Evolutionary conservation across 192 early-diverging fungal genomes (phyloP).

Genomic region (Geranomyces michiganensis): DNA sequence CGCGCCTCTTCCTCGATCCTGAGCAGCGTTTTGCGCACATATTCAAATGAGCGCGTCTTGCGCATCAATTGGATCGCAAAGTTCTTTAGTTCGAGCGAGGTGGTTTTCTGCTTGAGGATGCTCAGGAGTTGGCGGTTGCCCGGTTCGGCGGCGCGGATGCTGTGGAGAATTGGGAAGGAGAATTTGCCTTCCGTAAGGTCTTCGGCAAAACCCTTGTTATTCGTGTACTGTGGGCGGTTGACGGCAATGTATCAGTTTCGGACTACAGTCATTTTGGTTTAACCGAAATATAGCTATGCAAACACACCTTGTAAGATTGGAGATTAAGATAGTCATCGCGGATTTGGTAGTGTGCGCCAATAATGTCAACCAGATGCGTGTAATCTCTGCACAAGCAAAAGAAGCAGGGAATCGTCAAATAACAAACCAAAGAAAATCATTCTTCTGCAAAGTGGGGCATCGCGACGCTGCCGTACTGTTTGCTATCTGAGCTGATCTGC

Average conservation of each 20-base stretch:
- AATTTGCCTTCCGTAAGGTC: conserved; percentile 99
- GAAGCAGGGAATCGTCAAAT: too few relatives aligned
- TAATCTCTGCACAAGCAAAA: conserved; percentile 64
- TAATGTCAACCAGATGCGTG: conserved; percentile 75
- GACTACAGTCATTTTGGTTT: too few relatives aligned
- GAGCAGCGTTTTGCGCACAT: conserved; percentile 67
- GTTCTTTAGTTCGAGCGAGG: conserved; percentile 78
- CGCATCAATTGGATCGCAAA: conserved; percentile 85
- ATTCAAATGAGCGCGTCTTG: conserved; percentile 77
- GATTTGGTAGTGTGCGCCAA: conserved; percentile 96
- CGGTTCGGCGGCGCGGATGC: conserved; percentile 63
- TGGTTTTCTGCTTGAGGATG: conserved; percentile 88
- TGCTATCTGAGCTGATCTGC: conserved; percentile 60
- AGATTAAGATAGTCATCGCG: conserved; percentile 98
- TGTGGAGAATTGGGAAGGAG: conserved; percentile 92
- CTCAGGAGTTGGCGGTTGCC: conserved; percentile 72
- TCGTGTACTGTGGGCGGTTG: conserved; percentile 80
- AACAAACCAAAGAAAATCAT: neutral
- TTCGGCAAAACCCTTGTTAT: conserved; percentile 98
- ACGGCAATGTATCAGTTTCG: conserved; percentile 16
- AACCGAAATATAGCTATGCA: neutral
- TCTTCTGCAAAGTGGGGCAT: neutral
- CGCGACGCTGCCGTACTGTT: conserved; percentile 20
- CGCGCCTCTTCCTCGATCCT: conserved; percentile 66
- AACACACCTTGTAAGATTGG: conserved; percentile 68